Percentiles rank a stretch among this genome's conserved stretches.
These are phyloP conservation scores for Clarireedia sp. DNA, from an alignment of 2,329 filamentous ascomycete genomes.

Conservation along the genomic window DNA sequence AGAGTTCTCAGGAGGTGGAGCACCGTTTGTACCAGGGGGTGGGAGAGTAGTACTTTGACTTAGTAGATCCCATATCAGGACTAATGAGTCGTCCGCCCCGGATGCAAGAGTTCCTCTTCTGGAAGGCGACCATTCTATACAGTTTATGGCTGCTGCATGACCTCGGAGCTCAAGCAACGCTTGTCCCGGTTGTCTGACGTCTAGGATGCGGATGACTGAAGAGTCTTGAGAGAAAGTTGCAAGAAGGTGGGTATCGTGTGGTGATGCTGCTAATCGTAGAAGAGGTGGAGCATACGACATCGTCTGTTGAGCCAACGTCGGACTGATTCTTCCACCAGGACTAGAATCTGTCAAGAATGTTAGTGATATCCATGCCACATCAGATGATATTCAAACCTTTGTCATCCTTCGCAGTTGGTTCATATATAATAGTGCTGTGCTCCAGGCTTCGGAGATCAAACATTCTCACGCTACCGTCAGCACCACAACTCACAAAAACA, in stretches of 20 bases:
- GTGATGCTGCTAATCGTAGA: slow-evolving; percentile 77
- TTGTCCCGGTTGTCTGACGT: slow-evolving; percentile 92
- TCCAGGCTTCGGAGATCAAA: slow-evolving; percentile 94
- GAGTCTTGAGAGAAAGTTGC: slow-evolving; percentile 97
- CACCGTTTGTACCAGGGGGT: slow-evolving; percentile 40
- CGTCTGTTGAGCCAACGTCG: slow-evolving; percentile 68
- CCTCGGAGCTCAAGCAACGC: slow-evolving; percentile 88
- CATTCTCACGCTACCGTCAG: slow-evolving; percentile 97
- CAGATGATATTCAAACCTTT: slow-evolving; percentile 43
- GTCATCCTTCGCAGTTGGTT: slow-evolving; percentile 81
- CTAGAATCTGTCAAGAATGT: slow-evolving; percentile 38
- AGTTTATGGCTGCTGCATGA: slow-evolving; percentile 78
- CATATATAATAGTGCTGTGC: slow-evolving; percentile 98
- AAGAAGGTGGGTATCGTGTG: slow-evolving; percentile 88
- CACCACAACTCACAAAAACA: slow-evolving; percentile 95
- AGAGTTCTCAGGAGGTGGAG: slow-evolving; percentile 45
- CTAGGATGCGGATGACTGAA: slow-evolving; percentile 84
- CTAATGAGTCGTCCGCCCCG: slow-evolving; percentile 84
- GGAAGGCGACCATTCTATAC: slow-evolving; percentile 89
- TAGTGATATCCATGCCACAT: slow-evolving; percentile 10
- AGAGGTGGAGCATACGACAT: slow-evolving; percentile 71
- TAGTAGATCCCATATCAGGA: slow-evolving; percentile 89
- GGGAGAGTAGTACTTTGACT: slow-evolving; percentile 39
- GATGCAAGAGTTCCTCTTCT: slow-evolving; percentile 83
- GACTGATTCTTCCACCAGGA: slow-evolving; percentile 53